Evolutionary conservation across 2,329 filamentous ascomycete genomes (phyloP).

Genomic region (Fusarium torreyae): DNA sequence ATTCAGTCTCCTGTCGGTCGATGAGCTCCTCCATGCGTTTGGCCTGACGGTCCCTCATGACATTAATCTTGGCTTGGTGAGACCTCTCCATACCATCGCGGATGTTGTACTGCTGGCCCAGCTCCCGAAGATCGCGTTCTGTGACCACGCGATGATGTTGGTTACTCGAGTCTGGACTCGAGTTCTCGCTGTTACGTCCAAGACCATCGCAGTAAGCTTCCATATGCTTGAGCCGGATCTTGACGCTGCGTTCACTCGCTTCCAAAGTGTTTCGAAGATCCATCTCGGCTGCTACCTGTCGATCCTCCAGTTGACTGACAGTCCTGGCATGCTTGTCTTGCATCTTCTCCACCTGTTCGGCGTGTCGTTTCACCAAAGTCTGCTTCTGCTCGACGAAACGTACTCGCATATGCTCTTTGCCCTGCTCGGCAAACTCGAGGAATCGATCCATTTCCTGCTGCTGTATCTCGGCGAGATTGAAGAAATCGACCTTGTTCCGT

Average conservation of each 20-base stretch:
- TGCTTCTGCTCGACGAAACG: constrained; percentile 66
- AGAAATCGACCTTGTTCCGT: constrained; percentile 60
- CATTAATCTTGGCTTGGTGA: constrained; percentile 74
- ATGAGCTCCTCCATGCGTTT: constrained; percentile 73
- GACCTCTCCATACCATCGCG: constrained; percentile 72
- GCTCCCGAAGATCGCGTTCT: constrained; percentile 70
- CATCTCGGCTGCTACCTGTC: constrained; percentile 74
- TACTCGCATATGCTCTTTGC: constrained; percentile 65
- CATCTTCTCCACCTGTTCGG: constrained; percentile 66
- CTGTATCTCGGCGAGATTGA: constrained; percentile 62
- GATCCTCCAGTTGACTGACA: constrained; percentile 70
- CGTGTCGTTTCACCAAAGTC: constrained; percentile 63
- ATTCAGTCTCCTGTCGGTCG: constrained; percentile 68
- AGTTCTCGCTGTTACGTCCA: constrained; percentile 56
- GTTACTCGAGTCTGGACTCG: constrained; percentile 40
- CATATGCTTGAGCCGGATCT: constrained; percentile 74
- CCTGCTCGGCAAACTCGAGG: constrained; percentile 63
- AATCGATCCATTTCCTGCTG: constrained; percentile 68
- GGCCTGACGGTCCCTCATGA: constrained; percentile 75
- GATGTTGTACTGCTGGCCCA: constrained; percentile 73
- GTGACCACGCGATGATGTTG: constrained; percentile 69
- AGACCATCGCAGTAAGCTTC: constrained; percentile 74
- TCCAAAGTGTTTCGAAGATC: constrained; percentile 69
- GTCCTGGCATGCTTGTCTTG: constrained; percentile 69
- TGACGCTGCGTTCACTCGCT: constrained; percentile 70